phyloP scores from a whole-genome alignment of 1,139 yeast species.

The Yamadazyma membranifaciens region DNA sequence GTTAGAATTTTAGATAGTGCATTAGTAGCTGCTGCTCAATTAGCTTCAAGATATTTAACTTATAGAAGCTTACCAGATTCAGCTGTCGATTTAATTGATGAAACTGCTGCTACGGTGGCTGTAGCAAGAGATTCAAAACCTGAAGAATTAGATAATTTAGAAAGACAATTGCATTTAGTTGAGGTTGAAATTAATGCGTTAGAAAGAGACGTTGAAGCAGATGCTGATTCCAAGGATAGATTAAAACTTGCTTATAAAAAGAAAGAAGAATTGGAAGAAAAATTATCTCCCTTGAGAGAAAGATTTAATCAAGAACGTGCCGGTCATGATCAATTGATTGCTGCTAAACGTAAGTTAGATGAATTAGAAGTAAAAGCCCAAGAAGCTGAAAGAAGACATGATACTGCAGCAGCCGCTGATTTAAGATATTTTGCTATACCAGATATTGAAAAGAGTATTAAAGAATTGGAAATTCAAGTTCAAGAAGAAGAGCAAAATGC shows the following conservation, averaged over 20 bases:
- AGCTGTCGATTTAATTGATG: constrained; percentile 96
- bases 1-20: constrained; percentile 96
- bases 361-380: constrained; percentile 89
- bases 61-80: constrained; percentile 96
- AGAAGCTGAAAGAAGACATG: constrained; percentile 97
- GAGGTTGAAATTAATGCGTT: constrained; percentile 96
- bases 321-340: constrained; percentile 87
- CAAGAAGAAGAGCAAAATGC: constrained; percentile 66
- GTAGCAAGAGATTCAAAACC: constrained; percentile 98
- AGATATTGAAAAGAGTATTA: constrained; percentile 76
- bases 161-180: constrained; percentile 84
- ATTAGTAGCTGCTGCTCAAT: constrained; percentile 88
- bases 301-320: constrained; percentile 84
- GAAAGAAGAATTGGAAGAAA: constrained; percentile 82
- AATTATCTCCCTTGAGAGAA: constrained; percentile 80
- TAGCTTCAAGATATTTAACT: constrained; percentile 92
- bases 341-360: constrained; percentile 86
- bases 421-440: constrained; percentile 96
- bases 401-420: constrained; percentile 93
- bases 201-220: constrained; percentile 94
- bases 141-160: constrained; percentile 90
- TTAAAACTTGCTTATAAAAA: constrained; percentile 72
- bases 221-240: constrained; percentile 82
- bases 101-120: constrained; percentile 95
- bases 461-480: constrained; percentile 68